A percentile compares a stretch with the other conserved stretches of the same genome.
Evolutionary conservation across 108 stramenopile genomes (phyloP).

Genomic region (Chaetoceros tenuissimus): DNA sequence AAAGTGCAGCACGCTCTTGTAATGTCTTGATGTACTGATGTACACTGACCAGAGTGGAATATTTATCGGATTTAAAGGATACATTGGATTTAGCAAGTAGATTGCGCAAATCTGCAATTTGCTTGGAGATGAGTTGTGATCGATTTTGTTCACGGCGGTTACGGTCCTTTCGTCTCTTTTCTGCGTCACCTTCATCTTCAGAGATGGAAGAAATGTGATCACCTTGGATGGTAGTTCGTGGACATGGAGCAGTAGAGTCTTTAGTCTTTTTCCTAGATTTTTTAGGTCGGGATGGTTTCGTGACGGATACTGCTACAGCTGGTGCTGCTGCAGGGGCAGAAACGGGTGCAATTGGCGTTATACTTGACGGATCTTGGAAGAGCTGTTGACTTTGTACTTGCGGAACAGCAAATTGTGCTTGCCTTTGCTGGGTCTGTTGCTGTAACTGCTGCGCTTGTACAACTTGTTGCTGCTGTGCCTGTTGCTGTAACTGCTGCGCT

Average conservation of each 20-base stretch:
- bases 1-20: conserved; percentile 33
- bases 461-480: too few species aligned
- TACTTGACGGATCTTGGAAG: too few species aligned
- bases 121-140: conserved; percentile 59
- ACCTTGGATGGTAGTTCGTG: neutral
- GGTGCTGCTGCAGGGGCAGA: conserved; percentile 3
- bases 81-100: conserved; percentile 47
- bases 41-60: conserved; percentile 62
- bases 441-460: neutral
- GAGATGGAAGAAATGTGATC: conserved; percentile 30
- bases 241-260: neutral
- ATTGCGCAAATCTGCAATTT: conserved; percentile 51
- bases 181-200: conserved; percentile 61
- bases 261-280: neutral
- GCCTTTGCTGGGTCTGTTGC: conserved; percentile 5
- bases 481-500: too few species aligned
- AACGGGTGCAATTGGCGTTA: neutral
- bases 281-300: neutral
- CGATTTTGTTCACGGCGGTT: conserved; percentile 74
- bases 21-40: conserved; percentile 62
- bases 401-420: conserved; percentile 6
- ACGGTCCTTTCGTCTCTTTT: conserved; percentile 50
- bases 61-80: conserved; percentile 66
- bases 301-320: conserved; percentile 2
- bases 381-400: too few species aligned